A percentile compares a stretch with the other conserved stretches of the same genome.
These are phyloP conservation scores for Pseudopyrenochaeta lycopersici DNA, from an alignment of 2,329 filamentous ascomycete species.

Conservation along the genomic window DNA sequence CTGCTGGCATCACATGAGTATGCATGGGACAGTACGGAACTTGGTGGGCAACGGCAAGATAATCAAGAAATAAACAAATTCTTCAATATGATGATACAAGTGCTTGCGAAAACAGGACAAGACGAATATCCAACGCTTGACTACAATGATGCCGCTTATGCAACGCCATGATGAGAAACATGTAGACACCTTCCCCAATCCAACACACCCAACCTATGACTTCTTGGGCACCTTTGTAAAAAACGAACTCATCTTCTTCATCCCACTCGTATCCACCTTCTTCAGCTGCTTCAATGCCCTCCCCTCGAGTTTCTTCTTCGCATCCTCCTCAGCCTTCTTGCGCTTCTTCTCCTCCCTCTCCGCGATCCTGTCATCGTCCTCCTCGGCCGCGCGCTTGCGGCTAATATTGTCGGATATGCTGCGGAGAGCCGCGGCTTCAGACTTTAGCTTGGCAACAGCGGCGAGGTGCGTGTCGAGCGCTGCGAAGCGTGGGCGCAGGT, in stretches of 20 bases:
- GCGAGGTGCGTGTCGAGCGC: constrained; percentile 76
- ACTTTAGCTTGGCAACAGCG: constrained; percentile 71
- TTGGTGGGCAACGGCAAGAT: background rate
- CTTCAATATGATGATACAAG: background rate
- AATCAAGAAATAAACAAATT: background rate
- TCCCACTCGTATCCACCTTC: constrained; percentile 90
- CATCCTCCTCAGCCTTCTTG: constrained; percentile 88
- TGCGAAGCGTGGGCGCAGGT: constrained; percentile 68
- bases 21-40: background rate
- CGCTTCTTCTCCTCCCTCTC: constrained; percentile 79
- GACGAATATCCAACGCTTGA: background rate
- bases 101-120: background rate
- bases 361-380: constrained; percentile 72
- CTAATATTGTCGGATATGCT: constrained; percentile 73
- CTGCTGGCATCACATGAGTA: background rate
- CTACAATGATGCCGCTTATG: background rate
- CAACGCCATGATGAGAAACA: too few relatives aligned
- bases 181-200: background rate
- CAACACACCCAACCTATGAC: constrained; percentile 1
- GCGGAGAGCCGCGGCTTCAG: constrained; percentile 75
- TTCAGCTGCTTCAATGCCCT: constrained; percentile 80
- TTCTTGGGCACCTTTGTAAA: constrained; percentile 73
- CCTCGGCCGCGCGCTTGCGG: constrained; percentile 65
- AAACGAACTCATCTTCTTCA: constrained; percentile 97
- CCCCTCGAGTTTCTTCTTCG: constrained; percentile 81